These are phyloP conservation scores for Penicillium psychrofluorescens DNA, from an alignment of 495 filamentous ascomycete genomes.

Conservation along the genomic window DNA sequence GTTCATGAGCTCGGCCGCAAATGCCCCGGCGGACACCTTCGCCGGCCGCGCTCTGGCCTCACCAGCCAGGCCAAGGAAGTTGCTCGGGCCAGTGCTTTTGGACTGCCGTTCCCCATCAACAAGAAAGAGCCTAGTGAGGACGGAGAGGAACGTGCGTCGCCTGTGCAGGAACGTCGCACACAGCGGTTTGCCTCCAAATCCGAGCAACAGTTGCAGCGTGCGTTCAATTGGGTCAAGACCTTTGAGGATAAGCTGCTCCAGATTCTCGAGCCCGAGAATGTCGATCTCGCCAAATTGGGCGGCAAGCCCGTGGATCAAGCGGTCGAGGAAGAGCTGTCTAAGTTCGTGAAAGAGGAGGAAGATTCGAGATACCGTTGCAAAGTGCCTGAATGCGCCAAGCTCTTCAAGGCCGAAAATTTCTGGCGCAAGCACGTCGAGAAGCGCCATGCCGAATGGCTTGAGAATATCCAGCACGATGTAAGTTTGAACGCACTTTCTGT, in stretches of 20 bases:
- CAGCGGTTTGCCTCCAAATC: slow-evolving; percentile 61
- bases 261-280: slow-evolving; percentile 81
- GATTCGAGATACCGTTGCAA: slow-evolving; percentile 95
- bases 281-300: slow-evolving; percentile 80
- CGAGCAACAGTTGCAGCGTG: slow-evolving; percentile 85
- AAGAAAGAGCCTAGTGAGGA: slow-evolving; percentile 62
- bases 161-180: slow-evolving; percentile 58
- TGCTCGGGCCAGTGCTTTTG: slow-evolving; percentile 72
- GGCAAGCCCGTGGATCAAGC: slow-evolving; percentile 82
- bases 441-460: slow-evolving; percentile 83
- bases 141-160: slow-evolving; percentile 53
- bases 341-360: slow-evolving; percentile 93
- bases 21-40: slow-evolving; percentile 92
- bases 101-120: slow-evolving; percentile 73
- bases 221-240: slow-evolving; percentile 98
- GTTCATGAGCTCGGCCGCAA: slow-evolving; percentile 93
- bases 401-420: slow-evolving; percentile 94
- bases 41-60: slow-evolving; percentile 76
- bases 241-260: slow-evolving; percentile 95
- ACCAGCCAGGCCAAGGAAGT: slow-evolving; percentile 75
- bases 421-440: slow-evolving; percentile 99
- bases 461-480: slow-evolving; percentile 76
- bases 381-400: slow-evolving; percentile 87
- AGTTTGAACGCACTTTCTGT: slow-evolving; percentile 18
- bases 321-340: slow-evolving; percentile 74